Conservation (phyloP, 176 grass and related monocot genomes). For the Carex parvula region DNA sequence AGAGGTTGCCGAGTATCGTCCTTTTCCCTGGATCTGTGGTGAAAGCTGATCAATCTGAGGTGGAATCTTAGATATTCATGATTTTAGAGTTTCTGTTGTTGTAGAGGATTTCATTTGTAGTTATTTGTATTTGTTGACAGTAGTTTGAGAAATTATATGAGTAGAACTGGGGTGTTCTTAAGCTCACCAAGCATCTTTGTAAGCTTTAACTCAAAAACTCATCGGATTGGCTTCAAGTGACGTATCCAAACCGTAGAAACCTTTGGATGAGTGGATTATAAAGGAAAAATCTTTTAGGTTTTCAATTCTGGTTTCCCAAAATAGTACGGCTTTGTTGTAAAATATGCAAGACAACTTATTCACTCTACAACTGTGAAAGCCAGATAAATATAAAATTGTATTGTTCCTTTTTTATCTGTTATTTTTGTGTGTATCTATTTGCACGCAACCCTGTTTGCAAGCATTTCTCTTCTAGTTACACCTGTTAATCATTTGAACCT, state of each 20-base stretch:
- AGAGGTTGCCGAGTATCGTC: constrained; percentile 45
- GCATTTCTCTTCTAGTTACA: background rate
- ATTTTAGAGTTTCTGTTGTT: background rate
- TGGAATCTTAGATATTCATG: background rate
- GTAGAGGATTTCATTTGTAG: background rate
- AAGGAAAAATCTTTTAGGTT: background rate
- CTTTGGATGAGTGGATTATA: background rate
- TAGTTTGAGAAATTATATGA: background rate
- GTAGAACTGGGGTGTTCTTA: background rate
- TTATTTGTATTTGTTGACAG: background rate
- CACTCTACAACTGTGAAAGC: background rate
- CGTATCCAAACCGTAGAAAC: no score
- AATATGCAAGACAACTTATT: background rate
- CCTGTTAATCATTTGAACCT: background rate
- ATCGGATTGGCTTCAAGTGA: no score
- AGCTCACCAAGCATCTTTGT: no score
- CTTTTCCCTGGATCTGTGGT: constrained; percentile 11
- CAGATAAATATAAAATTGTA: background rate
- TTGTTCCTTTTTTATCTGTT: background rate
- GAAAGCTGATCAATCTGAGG: background rate
- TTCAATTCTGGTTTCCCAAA: background rate
- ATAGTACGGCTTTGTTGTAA: background rate
- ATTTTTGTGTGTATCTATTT: background rate
- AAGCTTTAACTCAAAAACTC: no score
- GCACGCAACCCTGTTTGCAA: background rate